Conservation (phyloP, 2,329 filamentous ascomycete species). For the Beauveria asiatica region DNA sequence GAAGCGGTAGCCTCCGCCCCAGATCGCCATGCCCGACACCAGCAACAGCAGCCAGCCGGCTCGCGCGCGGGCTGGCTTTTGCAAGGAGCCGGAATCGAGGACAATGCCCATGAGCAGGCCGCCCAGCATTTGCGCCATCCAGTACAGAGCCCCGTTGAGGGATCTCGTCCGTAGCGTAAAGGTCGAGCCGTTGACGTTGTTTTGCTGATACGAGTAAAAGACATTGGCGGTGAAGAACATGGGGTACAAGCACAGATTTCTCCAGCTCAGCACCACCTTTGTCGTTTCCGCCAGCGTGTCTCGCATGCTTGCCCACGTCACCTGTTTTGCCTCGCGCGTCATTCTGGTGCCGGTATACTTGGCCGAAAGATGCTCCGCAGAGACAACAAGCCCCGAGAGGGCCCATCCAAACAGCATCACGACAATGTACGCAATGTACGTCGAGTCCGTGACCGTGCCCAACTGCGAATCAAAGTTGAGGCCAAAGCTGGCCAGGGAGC, state of each 20-base stretch:
- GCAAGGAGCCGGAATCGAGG: slow-evolving; percentile 52
- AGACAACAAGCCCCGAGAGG: neutral
- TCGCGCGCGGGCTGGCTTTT: slow-evolving; percentile 48
- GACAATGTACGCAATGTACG: slow-evolving; percentile 70
- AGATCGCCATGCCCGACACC: slow-evolving; percentile 41
- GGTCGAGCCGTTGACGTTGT: slow-evolving; percentile 59
- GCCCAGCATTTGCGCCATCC: slow-evolving; percentile 68
- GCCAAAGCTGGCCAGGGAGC: slow-evolving; percentile 29
- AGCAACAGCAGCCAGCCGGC: slow-evolving; percentile 29
- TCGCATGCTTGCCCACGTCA: slow-evolving; percentile 40
- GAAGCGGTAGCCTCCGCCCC: slow-evolving; percentile 55
- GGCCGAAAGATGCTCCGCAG: neutral
- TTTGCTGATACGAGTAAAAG: slow-evolving; percentile 84
- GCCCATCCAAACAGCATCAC: slow-evolving; percentile 59
- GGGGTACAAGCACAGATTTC: slow-evolving; percentile 75
- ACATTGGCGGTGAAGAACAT: slow-evolving; percentile 67
- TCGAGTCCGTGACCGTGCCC: slow-evolving; percentile 54
- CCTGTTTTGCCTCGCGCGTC: neutral
- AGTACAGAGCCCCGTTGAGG: slow-evolving; percentile 77
- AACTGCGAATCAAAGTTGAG: neutral
- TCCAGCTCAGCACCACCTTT: slow-evolving; percentile 60
- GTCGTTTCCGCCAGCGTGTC: slow-evolving; percentile 26
- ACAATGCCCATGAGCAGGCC: slow-evolving; percentile 64
- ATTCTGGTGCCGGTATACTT: neutral
- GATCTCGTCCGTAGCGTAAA: slow-evolving; percentile 68